Conservation (phyloP, 2,329 filamentous ascomycete species). For the Aureobasidium sp. region DNA sequence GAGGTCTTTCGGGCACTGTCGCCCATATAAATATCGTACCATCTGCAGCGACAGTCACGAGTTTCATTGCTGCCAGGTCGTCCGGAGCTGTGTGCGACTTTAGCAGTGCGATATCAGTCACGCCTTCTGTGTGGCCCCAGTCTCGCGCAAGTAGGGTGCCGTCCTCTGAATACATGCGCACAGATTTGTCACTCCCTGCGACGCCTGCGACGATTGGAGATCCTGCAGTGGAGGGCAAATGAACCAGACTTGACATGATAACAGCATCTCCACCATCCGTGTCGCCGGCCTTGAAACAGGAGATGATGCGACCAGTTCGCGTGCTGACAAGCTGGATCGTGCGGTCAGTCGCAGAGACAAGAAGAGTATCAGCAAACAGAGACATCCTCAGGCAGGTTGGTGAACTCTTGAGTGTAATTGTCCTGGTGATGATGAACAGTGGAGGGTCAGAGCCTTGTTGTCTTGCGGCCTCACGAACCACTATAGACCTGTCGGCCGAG, state of each 20-base stretch:
- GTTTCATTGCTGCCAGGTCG: slow-evolving; percentile 37
- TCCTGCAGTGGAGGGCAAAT: slow-evolving; percentile 48
- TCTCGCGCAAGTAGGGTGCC: slow-evolving; percentile 77
- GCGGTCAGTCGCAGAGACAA: slow-evolving; percentile 57
- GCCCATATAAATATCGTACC: slow-evolving; percentile 46
- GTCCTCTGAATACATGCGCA: slow-evolving; percentile 78
- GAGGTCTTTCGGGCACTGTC: slow-evolving; percentile 21
- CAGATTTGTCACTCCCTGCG: slow-evolving; percentile 92
- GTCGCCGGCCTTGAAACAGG: slow-evolving; percentile 77
- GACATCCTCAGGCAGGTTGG: slow-evolving; percentile 76
- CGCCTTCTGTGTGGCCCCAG: slow-evolving; percentile 91
- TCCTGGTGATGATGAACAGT: slow-evolving; percentile 66
- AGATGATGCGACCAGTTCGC: slow-evolving; percentile 59
- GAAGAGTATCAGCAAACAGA: slow-evolving; percentile 49
- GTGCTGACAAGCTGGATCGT: slow-evolving; percentile 48
- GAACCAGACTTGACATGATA: slow-evolving; percentile 69
- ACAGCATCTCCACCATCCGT: slow-evolving; percentile 73
- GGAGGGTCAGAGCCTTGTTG: slow-evolving; percentile 54
- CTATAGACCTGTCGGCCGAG: slow-evolving; percentile 79
- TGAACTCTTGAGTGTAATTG: slow-evolving; percentile 77
- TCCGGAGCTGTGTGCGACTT: slow-evolving; percentile 19
- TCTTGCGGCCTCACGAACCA: slow-evolving; percentile 70
- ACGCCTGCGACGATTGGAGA: slow-evolving; percentile 72
- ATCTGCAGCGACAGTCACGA: slow-evolving; percentile 45
- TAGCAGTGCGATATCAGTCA: slow-evolving; percentile 69